A percentile compares a stretch with the other conserved stretches of the same genome.
Evolutionary conservation across 2,329 filamentous ascomycete species (phyloP).

Genomic region (Fonsecaea multimorphosa): DNA sequence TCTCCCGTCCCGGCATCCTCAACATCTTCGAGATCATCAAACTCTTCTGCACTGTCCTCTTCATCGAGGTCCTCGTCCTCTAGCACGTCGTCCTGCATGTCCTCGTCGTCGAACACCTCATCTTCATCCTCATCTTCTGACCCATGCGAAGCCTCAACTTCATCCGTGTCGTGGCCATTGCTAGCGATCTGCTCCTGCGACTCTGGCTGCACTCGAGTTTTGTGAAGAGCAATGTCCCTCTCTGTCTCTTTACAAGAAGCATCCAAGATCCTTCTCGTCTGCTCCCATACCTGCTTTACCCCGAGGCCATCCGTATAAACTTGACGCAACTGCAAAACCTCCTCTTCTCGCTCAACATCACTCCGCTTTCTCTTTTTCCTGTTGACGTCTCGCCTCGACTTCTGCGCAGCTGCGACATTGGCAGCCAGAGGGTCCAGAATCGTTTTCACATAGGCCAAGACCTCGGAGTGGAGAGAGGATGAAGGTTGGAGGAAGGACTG

Average conservation of each 20-base stretch:
- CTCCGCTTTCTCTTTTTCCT: slow-evolving; percentile 45
- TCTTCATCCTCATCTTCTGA: slow-evolving; percentile 8
- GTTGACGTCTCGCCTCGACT: slow-evolving; percentile 71
- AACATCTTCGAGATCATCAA: slow-evolving; percentile 42
- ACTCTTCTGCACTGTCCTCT: slow-evolving; percentile 40
- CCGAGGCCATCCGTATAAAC: slow-evolving; percentile 87
- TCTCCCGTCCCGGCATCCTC: slow-evolving; percentile 44
- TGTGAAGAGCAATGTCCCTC: slow-evolving; percentile 43
- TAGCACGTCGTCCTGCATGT: slow-evolving; percentile 11
- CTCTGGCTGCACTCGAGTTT: slow-evolving; percentile 43
- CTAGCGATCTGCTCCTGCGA: slow-evolving; percentile 13
- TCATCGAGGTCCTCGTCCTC: slow-evolving; percentile 27
- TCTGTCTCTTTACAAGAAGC: slow-evolving; percentile 39
- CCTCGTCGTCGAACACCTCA: slow-evolving; percentile 26
- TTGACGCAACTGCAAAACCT: slow-evolving; percentile 77
- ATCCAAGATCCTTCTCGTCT: slow-evolving; percentile 79
- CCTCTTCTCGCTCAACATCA: slow-evolving; percentile 50
- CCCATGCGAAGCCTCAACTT: slow-evolving; percentile 22
- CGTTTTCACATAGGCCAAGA: slow-evolving; percentile 76
- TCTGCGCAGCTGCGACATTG: slow-evolving; percentile 75
- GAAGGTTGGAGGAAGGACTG: slow-evolving; percentile 79
- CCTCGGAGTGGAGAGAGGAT: slow-evolving; percentile 68
- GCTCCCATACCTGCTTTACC: slow-evolving; percentile 90
- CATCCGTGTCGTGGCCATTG: slow-evolving; percentile 25
- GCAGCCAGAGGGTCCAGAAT: slow-evolving; percentile 79